These are phyloP conservation scores for Pythium grandisporangium DNA, from an alignment of 352 stramenopile species.

Conservation along the genomic window DNA sequence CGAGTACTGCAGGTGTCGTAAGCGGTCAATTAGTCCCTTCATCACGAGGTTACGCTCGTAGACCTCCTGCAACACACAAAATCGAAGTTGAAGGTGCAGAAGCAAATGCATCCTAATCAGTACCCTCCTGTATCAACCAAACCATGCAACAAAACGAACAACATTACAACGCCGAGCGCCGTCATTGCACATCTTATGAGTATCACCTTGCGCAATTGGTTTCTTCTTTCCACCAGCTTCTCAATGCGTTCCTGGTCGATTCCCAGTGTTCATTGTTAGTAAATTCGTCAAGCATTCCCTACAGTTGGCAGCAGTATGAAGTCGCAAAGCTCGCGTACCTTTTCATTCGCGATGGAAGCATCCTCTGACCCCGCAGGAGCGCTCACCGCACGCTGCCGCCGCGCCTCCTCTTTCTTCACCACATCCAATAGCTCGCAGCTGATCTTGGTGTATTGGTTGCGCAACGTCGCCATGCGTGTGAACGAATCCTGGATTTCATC, in stretches of 20 bases:
- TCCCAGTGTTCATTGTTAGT: not conserved
- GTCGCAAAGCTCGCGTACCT: not conserved
- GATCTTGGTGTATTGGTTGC: slow-evolving; percentile 73
- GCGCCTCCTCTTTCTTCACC: slow-evolving; percentile 36
- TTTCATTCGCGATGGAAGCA: too few relatives aligned
- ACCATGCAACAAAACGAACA: too few relatives aligned
- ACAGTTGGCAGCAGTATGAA: too few relatives aligned
- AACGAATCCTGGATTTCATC: slow-evolving; percentile 85
- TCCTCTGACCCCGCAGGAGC: too few relatives aligned
- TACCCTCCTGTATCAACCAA: too few relatives aligned
- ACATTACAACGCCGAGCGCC: too few relatives aligned
- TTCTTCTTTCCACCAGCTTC: slow-evolving; percentile 48
- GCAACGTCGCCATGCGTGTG: slow-evolving; percentile 70
- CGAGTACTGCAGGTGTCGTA: slow-evolving; percentile 68
- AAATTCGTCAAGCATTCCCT: not conserved
- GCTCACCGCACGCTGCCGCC: too few relatives aligned
- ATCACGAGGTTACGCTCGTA: slow-evolving; percentile 82
- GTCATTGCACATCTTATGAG: too few relatives aligned
- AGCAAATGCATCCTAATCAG: too few relatives aligned
- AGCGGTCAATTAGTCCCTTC: slow-evolving; percentile 74
- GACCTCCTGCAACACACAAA: slow-evolving; percentile 38
- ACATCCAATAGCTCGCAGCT: slow-evolving; percentile 49
- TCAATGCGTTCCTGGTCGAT: slow-evolving; percentile 27
- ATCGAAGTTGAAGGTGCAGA: not conserved
- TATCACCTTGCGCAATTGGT: slow-evolving; percentile 68